These are phyloP conservation scores for Naganishia liquefaciens DNA, from an alignment of 1,284 basidiomycete genomes.

Conservation along the genomic window DNA sequence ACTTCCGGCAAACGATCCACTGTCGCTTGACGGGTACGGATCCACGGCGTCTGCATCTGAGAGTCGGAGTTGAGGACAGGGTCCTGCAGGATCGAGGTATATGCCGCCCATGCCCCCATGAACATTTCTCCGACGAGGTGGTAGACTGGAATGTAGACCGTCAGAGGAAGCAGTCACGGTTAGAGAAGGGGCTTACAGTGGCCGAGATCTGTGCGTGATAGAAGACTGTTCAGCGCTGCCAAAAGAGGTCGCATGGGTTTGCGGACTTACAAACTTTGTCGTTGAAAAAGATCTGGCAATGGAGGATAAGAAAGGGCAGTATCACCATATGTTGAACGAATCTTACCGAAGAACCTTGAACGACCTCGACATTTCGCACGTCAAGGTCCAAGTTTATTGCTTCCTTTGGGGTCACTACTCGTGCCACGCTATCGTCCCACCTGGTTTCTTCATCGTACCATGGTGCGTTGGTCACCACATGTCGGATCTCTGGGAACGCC, in stretches of 20 bases:
- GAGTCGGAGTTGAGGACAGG: neutral
- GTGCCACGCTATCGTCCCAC: conserved; percentile 11
- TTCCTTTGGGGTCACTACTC: conserved; percentile 1
- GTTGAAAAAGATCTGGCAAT: conserved; percentile 17
- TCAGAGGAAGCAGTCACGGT: neutral
- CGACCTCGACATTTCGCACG: neutral
- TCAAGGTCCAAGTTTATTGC: conserved; percentile 1
- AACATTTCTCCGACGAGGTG: conserved; percentile 47
- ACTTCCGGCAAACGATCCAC: conserved; percentile 2
- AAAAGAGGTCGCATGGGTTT: neutral
- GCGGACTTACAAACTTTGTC: conserved; percentile 11
- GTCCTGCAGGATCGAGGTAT: conserved; percentile 3
- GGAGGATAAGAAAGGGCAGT: neutral
- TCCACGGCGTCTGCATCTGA: neutral
- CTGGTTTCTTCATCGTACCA: neutral
- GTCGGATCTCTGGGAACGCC: conserved; percentile 61
- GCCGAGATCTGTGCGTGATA: conserved; percentile 1
- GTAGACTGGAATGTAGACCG: conserved; percentile 36
- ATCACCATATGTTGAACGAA: no score
- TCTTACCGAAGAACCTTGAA: conserved; percentile 19
- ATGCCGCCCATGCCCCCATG: conserved; percentile 41
- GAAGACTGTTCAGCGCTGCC: neutral
- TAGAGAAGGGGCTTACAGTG: conserved; percentile 4
- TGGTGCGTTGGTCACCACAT: conserved; percentile 37
- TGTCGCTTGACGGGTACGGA: neutral